These are phyloP conservation scores for Mycena latifolia DNA, from an alignment of 768 basidiomycete genomes.

Conservation along the genomic window DNA sequence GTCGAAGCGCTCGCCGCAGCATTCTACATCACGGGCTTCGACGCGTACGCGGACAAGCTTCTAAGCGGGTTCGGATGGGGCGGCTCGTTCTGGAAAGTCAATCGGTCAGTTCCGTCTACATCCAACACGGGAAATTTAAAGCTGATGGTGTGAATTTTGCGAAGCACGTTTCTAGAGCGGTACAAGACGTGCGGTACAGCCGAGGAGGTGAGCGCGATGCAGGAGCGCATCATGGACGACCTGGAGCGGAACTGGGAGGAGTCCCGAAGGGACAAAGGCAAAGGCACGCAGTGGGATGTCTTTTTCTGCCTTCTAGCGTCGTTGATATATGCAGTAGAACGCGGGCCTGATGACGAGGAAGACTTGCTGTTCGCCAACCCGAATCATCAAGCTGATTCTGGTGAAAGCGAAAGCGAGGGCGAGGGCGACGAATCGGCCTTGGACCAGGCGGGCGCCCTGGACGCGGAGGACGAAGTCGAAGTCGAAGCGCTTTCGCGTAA, in stretches of 20 bases:
- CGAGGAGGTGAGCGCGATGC: conserved; percentile 68
- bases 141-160: no score
- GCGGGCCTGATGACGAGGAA: conserved; percentile 53
- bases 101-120: no score
- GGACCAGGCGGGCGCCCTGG: neutral
- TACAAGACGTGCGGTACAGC: conserved; percentile 81
- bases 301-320: neutral
- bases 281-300: no score
- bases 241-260: conserved; percentile 72
- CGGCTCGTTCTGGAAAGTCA: conserved; percentile 87
- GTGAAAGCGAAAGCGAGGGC: conserved; percentile 33
- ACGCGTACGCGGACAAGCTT: conserved; percentile 82
- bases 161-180: conserved; percentile 72
- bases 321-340: conserved; percentile 32
- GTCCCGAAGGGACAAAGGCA: conserved; percentile 68
- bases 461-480: conserved; percentile 8
- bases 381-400: conserved; percentile 58
- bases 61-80: conserved; percentile 94
- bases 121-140: no score
- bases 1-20: conserved; percentile 95
- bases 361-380: conserved; percentile 80
- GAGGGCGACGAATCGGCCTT: conserved; percentile 21
- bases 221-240: conserved; percentile 78
- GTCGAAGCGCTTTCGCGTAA: conserved; percentile 17
- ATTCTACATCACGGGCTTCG: conserved; percentile 93